Evolutionary conservation across 495 filamentous ascomycete species (phyloP).

Genomic region (Penicillium bovifimosum): DNA sequence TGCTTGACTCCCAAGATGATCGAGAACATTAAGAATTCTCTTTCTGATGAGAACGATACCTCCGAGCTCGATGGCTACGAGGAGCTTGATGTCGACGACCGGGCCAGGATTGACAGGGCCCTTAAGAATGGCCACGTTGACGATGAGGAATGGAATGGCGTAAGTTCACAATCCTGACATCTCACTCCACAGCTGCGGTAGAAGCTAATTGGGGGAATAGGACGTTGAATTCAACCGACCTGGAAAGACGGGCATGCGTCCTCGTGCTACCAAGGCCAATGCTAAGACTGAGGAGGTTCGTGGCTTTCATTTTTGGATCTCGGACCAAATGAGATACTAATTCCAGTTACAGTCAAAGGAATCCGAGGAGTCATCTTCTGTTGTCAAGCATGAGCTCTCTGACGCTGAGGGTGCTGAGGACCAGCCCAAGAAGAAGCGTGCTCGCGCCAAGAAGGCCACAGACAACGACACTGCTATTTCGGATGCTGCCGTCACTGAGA

Average conservation of each 20-base stretch:
- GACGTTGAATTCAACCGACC: constrained; percentile 65
- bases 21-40: constrained; percentile 31
- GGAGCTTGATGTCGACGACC: constrained; percentile 54
- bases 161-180: constrained; percentile 39
- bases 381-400: constrained; percentile 15
- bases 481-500: neutral
- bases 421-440: constrained; percentile 16
- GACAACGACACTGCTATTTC: neutral
- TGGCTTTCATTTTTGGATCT: neutral
- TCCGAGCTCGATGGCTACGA: constrained; percentile 64
- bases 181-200: neutral
- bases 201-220: constrained; percentile 29
- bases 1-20: constrained; percentile 66
- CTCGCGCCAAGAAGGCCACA: constrained; percentile 32
- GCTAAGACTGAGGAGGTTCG: constrained; percentile 1
- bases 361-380: constrained; percentile 20
- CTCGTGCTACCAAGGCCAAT: constrained; percentile 17
- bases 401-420: constrained; percentile 27
- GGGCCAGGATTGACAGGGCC: constrained; percentile 58
- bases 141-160: constrained; percentile 72
- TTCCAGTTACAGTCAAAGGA: neutral
- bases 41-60: constrained; percentile 31
- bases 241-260: constrained; percentile 56
- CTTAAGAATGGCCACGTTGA: constrained; percentile 67
- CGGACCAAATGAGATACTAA: constrained; percentile 9